Evolutionary conservation across 1,284 basidiomycete species (phyloP), one percentile per base, ranked within the genome.

Genomic region (Rhodofomes roseus): DNA sequence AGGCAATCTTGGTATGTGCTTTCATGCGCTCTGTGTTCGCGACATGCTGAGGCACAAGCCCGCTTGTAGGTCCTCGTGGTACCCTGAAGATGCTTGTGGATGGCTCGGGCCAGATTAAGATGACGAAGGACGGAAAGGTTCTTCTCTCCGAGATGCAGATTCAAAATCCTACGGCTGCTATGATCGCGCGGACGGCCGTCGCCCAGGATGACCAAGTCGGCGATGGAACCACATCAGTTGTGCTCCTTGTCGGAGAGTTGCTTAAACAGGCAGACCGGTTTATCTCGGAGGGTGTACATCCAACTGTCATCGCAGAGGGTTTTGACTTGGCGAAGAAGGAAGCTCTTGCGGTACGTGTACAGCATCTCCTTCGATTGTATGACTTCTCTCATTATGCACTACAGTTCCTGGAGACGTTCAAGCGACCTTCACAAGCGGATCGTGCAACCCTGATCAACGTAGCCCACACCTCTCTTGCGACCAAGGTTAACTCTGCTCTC

Each of bases 51-150:
- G 54, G 34, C 54, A 23, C 11, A 60, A 59, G 64, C 62, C 50
- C 57, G 60, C 59, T 48, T 66, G 56, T 63, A 96, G 95, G 95
- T 51, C 95, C 95, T 20, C 81, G 95, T 75, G 95, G 96, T 62
- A 98, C 96, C 2, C 86, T 98, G 67, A 99, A 99, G 82, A 98
- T 99, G 96, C 88, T 99, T 51, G 97, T 99, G 52, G 97, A 99
- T 76, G 97, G 97, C 61, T 84, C 96, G n/a, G 97, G 97, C 16
- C 95, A 97, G 80, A 96, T 99, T 76, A 99, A 98, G 84, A 97
- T 99, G 93, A 99, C 97, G 68, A 99, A 99, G 81, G 97, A 99
- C 73, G 97, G 97, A 68, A 99, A 99, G 79, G 96, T 98, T 48
- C 80, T 99, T 58, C 83, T 99, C 58, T 98, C 96, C 44, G 97